These are phyloP conservation scores for Comarum palustre DNA, from an alignment of 306 rosid species.

Conservation along the genomic window DNA sequence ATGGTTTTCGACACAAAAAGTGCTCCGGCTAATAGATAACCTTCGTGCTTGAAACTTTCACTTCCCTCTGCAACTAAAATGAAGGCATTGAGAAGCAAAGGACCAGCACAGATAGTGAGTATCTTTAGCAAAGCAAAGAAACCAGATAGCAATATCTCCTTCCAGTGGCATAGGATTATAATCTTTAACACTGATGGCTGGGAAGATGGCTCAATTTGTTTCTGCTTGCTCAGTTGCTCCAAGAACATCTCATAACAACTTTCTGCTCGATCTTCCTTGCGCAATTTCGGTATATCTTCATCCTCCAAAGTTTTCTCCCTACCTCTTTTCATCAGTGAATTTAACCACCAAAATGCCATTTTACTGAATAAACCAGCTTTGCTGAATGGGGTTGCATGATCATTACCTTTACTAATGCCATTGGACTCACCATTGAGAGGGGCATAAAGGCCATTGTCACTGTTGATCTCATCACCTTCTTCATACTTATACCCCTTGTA, in stretches of 20 bases:
- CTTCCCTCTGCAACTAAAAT: constrained; percentile 37
- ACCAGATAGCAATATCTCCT: constrained; percentile 69
- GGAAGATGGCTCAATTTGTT: constrained; percentile 37
- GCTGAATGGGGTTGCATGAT: constrained; percentile 45
- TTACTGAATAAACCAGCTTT: constrained; percentile 58
- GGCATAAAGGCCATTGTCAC: constrained; percentile 50
- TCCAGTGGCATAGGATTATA: constrained; percentile 57
- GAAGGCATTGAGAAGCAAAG: constrained; percentile 73
- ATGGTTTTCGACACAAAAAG: constrained; percentile 54
- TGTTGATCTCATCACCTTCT: constrained; percentile 26
- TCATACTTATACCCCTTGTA: constrained; percentile 29
- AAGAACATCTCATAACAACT: constrained; percentile 57
- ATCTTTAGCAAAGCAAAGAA: constrained; percentile 72
- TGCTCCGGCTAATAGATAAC: constrained; percentile 48
- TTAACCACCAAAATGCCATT: constrained; percentile 78
- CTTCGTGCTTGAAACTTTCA: constrained; percentile 40
- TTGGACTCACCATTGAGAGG: constrained; percentile 52
- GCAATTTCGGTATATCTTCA: constrained; percentile 62
- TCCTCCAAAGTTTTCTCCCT: constrained; percentile 57
- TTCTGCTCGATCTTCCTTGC: constrained; percentile 62
- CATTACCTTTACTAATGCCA: constrained; percentile 23
- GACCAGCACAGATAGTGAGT: constrained; percentile 67
- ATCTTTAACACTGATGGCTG: constrained; percentile 55
- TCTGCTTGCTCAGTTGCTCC: constrained; percentile 48
- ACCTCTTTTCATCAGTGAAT: constrained; percentile 75